Conservation (phyloP, 2,329 filamentous ascomycete genomes). For the Fusarium cicatricum region DNA sequence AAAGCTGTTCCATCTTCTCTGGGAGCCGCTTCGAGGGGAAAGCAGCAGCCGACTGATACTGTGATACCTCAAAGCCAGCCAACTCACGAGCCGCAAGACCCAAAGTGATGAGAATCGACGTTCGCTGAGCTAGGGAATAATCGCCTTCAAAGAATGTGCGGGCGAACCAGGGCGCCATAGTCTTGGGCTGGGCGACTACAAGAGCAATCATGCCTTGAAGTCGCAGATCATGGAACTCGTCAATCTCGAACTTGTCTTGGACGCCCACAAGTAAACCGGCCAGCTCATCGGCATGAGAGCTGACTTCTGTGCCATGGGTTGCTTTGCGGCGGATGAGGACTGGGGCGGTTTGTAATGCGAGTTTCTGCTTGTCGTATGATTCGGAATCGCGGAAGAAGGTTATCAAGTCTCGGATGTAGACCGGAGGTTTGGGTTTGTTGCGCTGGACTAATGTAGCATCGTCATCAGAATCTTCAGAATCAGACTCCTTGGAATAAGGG, state of each 20-base stretch:
- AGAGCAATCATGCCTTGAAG: constrained; percentile 85
- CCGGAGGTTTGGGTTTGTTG: constrained; percentile 83
- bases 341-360: constrained; percentile 81
- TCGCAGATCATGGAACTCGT: constrained; percentile 77
- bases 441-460: constrained; percentile 87
- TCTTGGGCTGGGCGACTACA: constrained; percentile 76
- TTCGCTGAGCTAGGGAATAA: constrained; percentile 86
- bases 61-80: constrained; percentile 74
- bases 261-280: constrained; percentile 79
- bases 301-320: constrained; percentile 86
- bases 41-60: constrained; percentile 56
- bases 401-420: constrained; percentile 90
- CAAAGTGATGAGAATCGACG: constrained; percentile 80
- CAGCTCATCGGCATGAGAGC: constrained; percentile 83
- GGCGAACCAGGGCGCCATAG: constrained; percentile 85
- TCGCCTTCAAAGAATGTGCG: constrained; percentile 91
- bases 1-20: constrained; percentile 75
- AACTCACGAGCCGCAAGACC: constrained; percentile 86
- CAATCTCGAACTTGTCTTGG: constrained; percentile 85
- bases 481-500: constrained; percentile 86
- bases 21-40: constrained; percentile 88
- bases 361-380: constrained; percentile 82
- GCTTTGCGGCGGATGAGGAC: constrained; percentile 86
- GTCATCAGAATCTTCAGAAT: constrained; percentile 90
- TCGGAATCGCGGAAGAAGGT: constrained; percentile 81